Percentiles rank a stretch among this genome's conserved stretches.
phyloP scores from a whole-genome alignment of 371 early-diverging fungal genomes.

The Apophysomyces variabilis region DNA sequence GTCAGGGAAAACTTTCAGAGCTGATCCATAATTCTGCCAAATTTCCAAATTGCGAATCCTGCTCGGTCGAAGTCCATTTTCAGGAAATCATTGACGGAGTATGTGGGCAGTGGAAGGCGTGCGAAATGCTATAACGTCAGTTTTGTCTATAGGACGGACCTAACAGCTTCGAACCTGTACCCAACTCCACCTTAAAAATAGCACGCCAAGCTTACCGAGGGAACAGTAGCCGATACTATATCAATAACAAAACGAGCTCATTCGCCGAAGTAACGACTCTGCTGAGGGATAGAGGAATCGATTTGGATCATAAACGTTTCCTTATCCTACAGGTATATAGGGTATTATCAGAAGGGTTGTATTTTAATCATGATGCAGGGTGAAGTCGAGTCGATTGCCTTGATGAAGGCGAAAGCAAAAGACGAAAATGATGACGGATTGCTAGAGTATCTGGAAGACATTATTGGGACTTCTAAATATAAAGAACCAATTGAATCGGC shows the following conservation, averaged over 20 bases:
- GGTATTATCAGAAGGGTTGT: neutral
- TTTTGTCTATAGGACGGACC: constrained; percentile 55
- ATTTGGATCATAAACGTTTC: constrained; percentile 99
- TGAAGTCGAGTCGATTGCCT: constrained; percentile 99
- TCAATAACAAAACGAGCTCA: constrained; percentile 75
- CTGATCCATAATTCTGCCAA: constrained; percentile 96
- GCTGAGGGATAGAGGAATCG: constrained; percentile 92
- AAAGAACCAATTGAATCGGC: constrained; percentile 89
- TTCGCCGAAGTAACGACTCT: constrained; percentile 89
- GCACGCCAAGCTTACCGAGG: constrained; percentile 82
- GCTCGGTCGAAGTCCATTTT: constrained; percentile 96
- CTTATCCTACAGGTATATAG: constrained; percentile 87
- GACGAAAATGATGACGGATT: constrained; percentile 96
- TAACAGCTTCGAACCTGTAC: constrained; percentile 66
- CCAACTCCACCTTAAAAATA: constrained; percentile 76
- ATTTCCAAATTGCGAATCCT: constrained; percentile 69
- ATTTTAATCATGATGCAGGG: constrained; percentile 63
- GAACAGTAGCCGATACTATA: constrained; percentile 77
- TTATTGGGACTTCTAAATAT: constrained; percentile 96
- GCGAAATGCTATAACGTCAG: neutral
- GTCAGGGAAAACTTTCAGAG: constrained; percentile 96
- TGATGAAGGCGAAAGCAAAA: constrained; percentile 98
- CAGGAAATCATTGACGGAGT: constrained; percentile 85
- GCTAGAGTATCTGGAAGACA: constrained; percentile 99
- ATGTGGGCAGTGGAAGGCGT: constrained; percentile 12